phyloP scores from a whole-genome alignment of 495 filamentous ascomycete species.

The Chaetomium cochliodes region DNA sequence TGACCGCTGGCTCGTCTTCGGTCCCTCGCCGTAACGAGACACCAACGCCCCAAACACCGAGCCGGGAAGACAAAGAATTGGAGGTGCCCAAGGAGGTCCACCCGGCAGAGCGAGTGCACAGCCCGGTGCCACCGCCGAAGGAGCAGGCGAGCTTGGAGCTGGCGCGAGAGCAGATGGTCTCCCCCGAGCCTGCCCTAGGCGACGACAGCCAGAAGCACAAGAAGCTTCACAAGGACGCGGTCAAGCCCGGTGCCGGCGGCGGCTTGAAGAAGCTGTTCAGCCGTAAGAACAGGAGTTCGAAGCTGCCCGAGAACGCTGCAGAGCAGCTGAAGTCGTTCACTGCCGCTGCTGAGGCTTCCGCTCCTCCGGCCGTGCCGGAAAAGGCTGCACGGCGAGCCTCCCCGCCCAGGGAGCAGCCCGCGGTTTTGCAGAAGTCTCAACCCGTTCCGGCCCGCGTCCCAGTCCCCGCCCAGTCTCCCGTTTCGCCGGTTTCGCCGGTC shows the following conservation, averaged over 20 bases:
- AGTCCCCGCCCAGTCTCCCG: conserved; percentile 14
- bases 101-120: conserved; percentile 39
- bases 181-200: conserved; percentile 46
- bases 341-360: conserved; percentile 13
- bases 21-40: conserved; percentile 20
- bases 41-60: conserved; percentile 23
- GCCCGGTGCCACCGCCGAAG: conserved; percentile 43
- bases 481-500: conserved; percentile 7
- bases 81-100: conserved; percentile 39
- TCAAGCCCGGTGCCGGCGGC: conserved; percentile 41
- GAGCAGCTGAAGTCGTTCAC: conserved; percentile 41
- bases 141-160: conserved; percentile 40
- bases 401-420: conserved; percentile 35
- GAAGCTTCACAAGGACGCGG: conserved; percentile 58
- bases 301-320: conserved; percentile 50
- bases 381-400: conserved; percentile 29
- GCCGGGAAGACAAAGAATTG: conserved; percentile 35
- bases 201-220: conserved; percentile 50
- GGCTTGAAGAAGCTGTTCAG: conserved; percentile 64
- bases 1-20: conserved; percentile 21
- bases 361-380: conserved; percentile 31
- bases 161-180: conserved; percentile 44
- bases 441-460: conserved; percentile 12
- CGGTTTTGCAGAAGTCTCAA: conserved; percentile 19
- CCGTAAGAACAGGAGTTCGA: conserved; percentile 57